A percentile compares a stretch with the other conserved stretches of the same genome.
Conservation (phyloP, 345 rosid genomes). For the Gossypium longicalyx region DNA sequence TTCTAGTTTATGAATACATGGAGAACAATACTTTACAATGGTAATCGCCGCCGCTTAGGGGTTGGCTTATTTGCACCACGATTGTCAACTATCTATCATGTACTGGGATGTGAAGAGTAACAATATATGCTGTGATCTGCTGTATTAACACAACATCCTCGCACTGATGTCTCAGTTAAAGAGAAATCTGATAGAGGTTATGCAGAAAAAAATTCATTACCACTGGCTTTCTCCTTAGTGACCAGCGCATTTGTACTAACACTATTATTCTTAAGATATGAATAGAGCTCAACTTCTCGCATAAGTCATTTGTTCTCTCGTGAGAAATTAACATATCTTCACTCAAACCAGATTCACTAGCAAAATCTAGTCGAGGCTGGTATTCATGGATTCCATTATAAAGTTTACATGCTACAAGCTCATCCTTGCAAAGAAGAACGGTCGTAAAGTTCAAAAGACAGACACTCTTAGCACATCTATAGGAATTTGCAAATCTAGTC, state of each 20-base stretch:
- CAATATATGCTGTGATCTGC: constrained; percentile 42
- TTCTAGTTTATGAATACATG: constrained; percentile 68
- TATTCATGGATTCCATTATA: constrained; percentile 13
- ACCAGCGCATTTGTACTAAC: constrained; percentile 10
- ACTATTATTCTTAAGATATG: constrained; percentile 16
- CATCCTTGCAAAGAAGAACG: constrained; percentile 60
- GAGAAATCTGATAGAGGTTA: constrained; percentile 9
- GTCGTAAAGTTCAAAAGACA: constrained; percentile 61
- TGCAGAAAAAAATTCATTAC: neutral
- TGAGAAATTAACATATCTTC: constrained; percentile 17
- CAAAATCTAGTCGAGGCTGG: constrained; percentile 18
- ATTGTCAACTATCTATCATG: constrained; percentile 57
- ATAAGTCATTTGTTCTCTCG: constrained; percentile 12
- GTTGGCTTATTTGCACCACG: constrained; percentile 74
- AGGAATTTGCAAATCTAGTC: constrained; percentile 62
- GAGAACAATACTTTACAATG: constrained; percentile 52
- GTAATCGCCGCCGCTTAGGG: constrained; percentile 66
- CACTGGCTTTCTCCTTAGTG: constrained; percentile 14
- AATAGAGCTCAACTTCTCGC: constrained; percentile 19
- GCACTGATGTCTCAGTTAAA: constrained; percentile 15
- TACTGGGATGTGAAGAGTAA: constrained; percentile 81
- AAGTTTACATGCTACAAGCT: constrained; percentile 41
- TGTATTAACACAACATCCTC: constrained; percentile 43
- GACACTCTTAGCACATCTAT: constrained; percentile 46
- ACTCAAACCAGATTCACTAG: constrained; percentile 19